Evolutionary conservation across 768 basidiomycete species (phyloP).

Genomic region (Pleurotus tuoliensis): DNA sequence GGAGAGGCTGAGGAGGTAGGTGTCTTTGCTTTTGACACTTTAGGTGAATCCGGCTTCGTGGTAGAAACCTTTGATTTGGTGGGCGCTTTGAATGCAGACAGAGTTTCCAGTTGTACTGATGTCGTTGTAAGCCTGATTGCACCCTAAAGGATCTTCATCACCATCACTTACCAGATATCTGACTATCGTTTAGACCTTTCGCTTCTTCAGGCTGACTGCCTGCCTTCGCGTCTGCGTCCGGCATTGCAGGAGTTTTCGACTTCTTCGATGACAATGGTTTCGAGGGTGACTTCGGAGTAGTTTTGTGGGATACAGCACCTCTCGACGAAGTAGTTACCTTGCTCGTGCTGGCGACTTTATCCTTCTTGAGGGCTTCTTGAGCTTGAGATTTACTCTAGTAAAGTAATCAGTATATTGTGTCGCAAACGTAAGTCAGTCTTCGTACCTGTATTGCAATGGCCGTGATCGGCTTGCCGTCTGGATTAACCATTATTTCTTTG

Average conservation of each 20-base stretch:
- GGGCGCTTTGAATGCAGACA: neutral
- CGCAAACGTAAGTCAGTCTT: neutral
- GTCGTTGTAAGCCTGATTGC: too few species aligned
- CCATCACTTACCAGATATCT: slow-evolving; percentile 1
- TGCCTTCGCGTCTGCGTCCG: neutral
- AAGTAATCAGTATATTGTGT: neutral
- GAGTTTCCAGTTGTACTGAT: neutral
- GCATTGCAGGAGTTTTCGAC: neutral
- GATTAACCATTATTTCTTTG: slow-evolving; percentile 47
- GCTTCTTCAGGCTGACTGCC: neutral
- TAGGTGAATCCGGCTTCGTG: neutral
- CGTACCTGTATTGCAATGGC: slow-evolving; percentile 58
- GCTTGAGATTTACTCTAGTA: slow-evolving; percentile 19
- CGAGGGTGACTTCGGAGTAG: neutral
- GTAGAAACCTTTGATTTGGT: neutral
- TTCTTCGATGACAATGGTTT: neutral
- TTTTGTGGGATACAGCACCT: neutral
- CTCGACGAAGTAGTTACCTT: neutral
- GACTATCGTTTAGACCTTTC: neutral
- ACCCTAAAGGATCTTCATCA: neutral
- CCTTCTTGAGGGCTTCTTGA: neutral
- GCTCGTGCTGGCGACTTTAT: neutral
- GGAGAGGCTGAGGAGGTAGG: neutral
- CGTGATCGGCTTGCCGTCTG: slow-evolving; percentile 41
- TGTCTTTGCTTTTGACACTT: neutral